Percentiles rank a stretch among this genome's conserved stretches.
Evolutionary conservation across 1,139 yeast genomes (phyloP).

Genomic region (Geotrichum fermentans): DNA sequence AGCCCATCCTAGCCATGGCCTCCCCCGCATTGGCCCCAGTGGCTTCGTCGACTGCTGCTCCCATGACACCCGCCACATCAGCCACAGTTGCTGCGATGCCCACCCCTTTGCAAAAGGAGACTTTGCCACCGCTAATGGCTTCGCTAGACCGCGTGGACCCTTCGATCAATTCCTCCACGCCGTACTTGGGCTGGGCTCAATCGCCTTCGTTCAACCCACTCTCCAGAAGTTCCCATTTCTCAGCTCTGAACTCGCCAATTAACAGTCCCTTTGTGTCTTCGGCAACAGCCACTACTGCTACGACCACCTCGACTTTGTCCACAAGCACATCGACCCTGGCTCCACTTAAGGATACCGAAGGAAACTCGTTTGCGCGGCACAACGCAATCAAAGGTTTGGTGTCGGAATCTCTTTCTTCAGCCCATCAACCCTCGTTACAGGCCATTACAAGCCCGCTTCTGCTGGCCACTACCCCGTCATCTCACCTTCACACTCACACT

Average conservation of each 20-base stretch:
- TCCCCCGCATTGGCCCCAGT: background rate
- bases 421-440: constrained; percentile 11
- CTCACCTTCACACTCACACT: background rate
- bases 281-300: constrained; percentile 4
- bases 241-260: constrained; percentile 6
- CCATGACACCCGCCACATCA: background rate
- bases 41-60: background rate
- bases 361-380: constrained; percentile 1
- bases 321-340: background rate
- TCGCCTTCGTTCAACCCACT: constrained; percentile 14
- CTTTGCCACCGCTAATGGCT: constrained; percentile 3
- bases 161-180: background rate
- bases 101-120: background rate
- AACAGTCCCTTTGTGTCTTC: background rate
- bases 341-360: constrained; percentile 1
- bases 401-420: constrained; percentile 7
- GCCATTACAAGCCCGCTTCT: constrained; percentile 23
- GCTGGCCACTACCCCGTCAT: constrained; percentile 14
- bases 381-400: constrained; percentile 5
- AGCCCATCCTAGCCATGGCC: background rate
- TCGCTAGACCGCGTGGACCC: constrained; percentile 6
- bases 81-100: constrained; percentile 1
- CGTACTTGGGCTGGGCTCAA: constrained; percentile 9
- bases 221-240: background rate
- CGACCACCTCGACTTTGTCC: background rate